Evolutionary conservation across 352 stramenopile species (phyloP), one percentile per base, ranked within the genome.

Genomic region (Phytophthora kernoviae): DNA sequence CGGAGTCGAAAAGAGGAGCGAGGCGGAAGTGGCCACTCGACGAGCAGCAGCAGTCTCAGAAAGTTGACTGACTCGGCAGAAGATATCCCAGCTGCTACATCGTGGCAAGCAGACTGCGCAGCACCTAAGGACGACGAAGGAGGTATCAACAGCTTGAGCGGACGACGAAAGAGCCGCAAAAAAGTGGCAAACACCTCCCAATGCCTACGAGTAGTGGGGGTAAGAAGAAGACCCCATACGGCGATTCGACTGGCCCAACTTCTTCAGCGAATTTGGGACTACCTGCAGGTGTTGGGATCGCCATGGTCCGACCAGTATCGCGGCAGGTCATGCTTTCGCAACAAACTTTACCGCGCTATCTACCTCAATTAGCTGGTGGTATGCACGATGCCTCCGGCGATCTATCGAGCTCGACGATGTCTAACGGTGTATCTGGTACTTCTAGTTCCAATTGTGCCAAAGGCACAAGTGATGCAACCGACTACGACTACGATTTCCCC

Each of bases 401-500:
- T 43, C 52, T 60, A 10, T 59, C 56, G 41, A 48, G 21, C 34
- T 62, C 57, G 5, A 51, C 17, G 24, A 49, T 65, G 11, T 39
- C 58, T 2, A 60, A 41, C 32, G 53, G 14, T 9, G 15, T 39
- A 24, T n/a, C 17, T 24, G 50, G 41, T 22, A 54, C 44, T 26
- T 39, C 42, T 8, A 33, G 39, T 41, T 58, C 33, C 33, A 39
- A 59, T 52, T 21, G 41, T 22, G 44, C 49, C 26, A 70, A 65
- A 41, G 34, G 41, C 22, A 62, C 62, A 18, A 53, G 47, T 14
- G 55, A 64, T 24, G 45, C 45, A 15, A 30, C 41, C 17, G 56
- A 69, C 14, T 33, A 47, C 48, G 64, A 70, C 37, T 87, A 88
- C 74, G 86, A 90, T 56, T 88, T 79, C 49, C 69, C 71, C 4